These are phyloP conservation scores for Trypanosoma platydactyli DNA, from an alignment of 208 protist genomes.

Conservation along the genomic window DNA sequence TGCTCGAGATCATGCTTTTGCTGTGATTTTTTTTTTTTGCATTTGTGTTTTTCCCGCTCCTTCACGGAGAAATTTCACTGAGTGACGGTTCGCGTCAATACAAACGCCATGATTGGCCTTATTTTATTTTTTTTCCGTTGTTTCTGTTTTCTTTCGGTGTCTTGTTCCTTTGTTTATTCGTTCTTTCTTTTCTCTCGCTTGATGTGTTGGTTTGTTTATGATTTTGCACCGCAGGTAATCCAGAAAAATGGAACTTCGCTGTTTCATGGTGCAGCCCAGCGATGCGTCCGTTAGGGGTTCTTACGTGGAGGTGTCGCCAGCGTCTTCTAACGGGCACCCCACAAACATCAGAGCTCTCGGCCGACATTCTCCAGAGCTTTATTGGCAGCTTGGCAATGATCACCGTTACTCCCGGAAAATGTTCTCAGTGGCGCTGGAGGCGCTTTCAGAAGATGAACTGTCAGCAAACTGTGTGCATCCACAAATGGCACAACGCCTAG, in stretches of 20 bases:
- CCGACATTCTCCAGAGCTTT: slow-evolving; percentile 31
- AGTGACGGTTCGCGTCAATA: background rate
- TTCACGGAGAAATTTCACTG: background rate
- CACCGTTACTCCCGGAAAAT: slow-evolving; percentile 34
- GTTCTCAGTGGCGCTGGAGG: slow-evolving; percentile 23
- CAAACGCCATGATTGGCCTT: slow-evolving; percentile 4
- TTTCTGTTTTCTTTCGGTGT: slow-evolving; percentile 30
- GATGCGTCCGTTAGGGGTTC: background rate
- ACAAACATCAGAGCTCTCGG: slow-evolving; percentile 11
- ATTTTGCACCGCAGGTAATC: background rate
- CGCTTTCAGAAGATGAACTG: background rate
- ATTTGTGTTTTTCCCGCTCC: background rate
- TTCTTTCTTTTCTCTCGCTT: too few species aligned
- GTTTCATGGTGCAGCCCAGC: slow-evolving; percentile 31
- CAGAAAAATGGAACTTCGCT: slow-evolving; percentile 31
- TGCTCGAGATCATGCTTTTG: background rate
- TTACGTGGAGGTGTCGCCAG: slow-evolving; percentile 17
- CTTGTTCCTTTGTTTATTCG: slow-evolving; percentile 4
- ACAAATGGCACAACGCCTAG: slow-evolving; percentile 3
- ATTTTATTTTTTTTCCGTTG: slow-evolving; percentile 23
- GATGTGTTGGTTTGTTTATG: background rate
- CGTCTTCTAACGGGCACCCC: background rate
- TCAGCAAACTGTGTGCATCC: slow-evolving; percentile 6
- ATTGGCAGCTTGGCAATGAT: slow-evolving; percentile 45
- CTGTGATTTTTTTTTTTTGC: background rate